Base-by-base conservation (phyloP, 1,284 basidiomycete species). In the Irpex sp. region DNA sequence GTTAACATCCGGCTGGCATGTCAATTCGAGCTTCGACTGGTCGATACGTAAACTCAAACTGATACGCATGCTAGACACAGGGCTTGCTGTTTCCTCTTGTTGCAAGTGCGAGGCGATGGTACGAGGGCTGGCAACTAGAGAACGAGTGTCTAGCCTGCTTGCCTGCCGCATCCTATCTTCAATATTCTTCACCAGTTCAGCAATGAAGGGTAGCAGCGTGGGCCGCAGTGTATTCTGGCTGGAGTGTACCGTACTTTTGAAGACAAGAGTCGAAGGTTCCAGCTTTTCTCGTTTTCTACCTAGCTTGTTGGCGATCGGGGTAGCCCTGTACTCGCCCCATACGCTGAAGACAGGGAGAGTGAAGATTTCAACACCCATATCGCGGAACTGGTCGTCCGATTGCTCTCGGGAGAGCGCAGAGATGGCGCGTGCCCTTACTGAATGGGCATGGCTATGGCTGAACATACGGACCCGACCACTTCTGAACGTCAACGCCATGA, bases 1-100 rank as follows among this genome's bases (percentile, higher is more conserved):
- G 66, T 94, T 93, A 56, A 93, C 93, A 68, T 94, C 92, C 0
- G 93, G 91, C 61, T 88, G 86, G 67, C 94, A 96, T 1, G 90
- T 93, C 28, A 97, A 76, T 60, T 91, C 86, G 52, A 97, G 79
- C 61, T 82, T 87, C 1, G 94, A 96, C 66, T 89, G 83, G 69
- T 96, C 93, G 65, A 97, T 95, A 23, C 91, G 90, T 23, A 97
- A 79, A 64, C 91, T 93, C 74, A 96, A 83, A 62, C 84, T 90
- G 67, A 93, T 85, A 61, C 86, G 85, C 70, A 93, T 78, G 66
- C 80, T 82, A 4, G 82, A 78, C 14, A 70, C 69, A 2, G 68
- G 57, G 52, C 67, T 67, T 5, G 58, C 42, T 21, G 54, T 61
- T 23, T 67, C 61, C 8, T 63, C 61, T 23, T 59, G 58, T 12